Evolutionary conservation across 305 asterid species (phyloP).

Genomic region (Ajuga reptans): DNA sequence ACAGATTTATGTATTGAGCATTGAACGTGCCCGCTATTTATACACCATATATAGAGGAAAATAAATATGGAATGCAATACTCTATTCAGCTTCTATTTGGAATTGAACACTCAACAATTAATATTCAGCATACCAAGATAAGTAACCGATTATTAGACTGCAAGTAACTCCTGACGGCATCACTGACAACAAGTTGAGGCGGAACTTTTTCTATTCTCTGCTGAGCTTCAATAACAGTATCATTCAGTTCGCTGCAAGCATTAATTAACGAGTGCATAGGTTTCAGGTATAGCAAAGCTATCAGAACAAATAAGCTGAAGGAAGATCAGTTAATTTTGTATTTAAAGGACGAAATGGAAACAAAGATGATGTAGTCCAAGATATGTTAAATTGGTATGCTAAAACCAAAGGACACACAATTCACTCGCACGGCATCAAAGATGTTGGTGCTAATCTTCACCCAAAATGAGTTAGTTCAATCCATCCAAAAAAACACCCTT

Average conservation of each 20-base stretch:
- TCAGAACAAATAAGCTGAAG: background rate
- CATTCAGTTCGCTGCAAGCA: conserved; percentile 73
- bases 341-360: background rate
- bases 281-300: background rate
- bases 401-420: too few relatives aligned
- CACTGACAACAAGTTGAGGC: conserved; percentile 52
- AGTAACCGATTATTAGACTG: conserved; percentile 76
- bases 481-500: too few relatives aligned
- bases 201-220: conserved; percentile 71
- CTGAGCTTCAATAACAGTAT: conserved; percentile 78
- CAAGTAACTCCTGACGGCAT: conserved; percentile 51
- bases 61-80: too few relatives aligned
- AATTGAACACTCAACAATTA: conserved; percentile 6
- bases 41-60: too few relatives aligned
- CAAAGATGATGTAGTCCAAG: too few relatives aligned
- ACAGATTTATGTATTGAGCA: too few relatives aligned
- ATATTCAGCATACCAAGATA: conserved; percentile 55
- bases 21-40: too few relatives aligned
- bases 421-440: too few relatives aligned
- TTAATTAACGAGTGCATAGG: background rate
- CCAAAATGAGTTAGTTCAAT: background rate
- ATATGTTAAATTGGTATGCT: too few relatives aligned
- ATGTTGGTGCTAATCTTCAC: background rate
- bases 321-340: background rate
- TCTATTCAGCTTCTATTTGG: background rate